Evolutionary conservation across 2,329 filamentous ascomycete species (phyloP).

Genomic region (Calonectria pteridis): DNA sequence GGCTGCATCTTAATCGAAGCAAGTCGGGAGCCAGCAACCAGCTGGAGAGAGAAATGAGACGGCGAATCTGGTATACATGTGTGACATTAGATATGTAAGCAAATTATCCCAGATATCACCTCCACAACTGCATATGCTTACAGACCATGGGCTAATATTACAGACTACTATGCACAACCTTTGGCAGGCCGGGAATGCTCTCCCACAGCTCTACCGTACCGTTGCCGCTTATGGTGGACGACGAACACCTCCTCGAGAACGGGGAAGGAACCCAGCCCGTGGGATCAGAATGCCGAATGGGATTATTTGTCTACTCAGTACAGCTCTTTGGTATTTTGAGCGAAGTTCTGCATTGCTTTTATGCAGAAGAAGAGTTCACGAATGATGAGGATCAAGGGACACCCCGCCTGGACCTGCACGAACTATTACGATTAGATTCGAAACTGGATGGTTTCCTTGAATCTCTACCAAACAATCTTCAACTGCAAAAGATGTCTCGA

Average conservation of each 20-base stretch:
- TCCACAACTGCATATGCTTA: too few relatives aligned
- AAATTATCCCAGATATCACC: neutral
- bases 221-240: conserved; percentile 21
- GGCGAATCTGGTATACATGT: conserved; percentile 26
- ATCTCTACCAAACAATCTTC: neutral
- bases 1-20: conserved; percentile 5
- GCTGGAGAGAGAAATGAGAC: conserved; percentile 22
- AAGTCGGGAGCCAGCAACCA: neutral
- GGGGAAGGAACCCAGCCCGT: conserved; percentile 11
- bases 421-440: neutral
- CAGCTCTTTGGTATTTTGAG: conserved; percentile 11
- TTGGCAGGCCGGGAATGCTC: conserved; percentile 29
- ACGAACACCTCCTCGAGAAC: conserved; percentile 13
- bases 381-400: neutral
- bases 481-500: neutral
- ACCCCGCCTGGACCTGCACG: neutral
- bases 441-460: neutral
- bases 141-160: neutral
- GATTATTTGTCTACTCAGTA: conserved; percentile 8
- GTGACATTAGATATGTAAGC: conserved; percentile 24
- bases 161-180: conserved; percentile 22
- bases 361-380: neutral
- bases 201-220: conserved; percentile 2
- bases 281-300: neutral
- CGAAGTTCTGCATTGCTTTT: conserved; percentile 17